Percentiles rank a stretch among this genome's conserved stretches.
Evolutionary conservation across 257 asterid genomes (phyloP).

Genomic region (Salvia splendens): DNA sequence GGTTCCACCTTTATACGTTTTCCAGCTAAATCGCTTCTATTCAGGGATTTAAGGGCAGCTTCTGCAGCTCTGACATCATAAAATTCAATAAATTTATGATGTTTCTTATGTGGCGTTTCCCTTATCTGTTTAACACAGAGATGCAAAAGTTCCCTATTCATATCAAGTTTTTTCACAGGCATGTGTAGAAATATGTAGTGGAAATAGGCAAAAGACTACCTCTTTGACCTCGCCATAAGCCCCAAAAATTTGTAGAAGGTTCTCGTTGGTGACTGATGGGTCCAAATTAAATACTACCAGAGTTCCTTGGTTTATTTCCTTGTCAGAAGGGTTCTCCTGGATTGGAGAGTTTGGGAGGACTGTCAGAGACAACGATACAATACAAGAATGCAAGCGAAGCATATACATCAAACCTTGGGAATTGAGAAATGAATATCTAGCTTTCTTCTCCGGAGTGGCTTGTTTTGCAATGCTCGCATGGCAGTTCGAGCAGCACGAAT

Average conservation of each 20-base stretch:
- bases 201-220: conserved; percentile 42
- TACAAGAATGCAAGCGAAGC: conserved; percentile 2
- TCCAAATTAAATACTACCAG: conserved; percentile 74
- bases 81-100: conserved; percentile 76
- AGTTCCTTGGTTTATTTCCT: conserved; percentile 80
- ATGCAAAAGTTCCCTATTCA: conserved; percentile 13
- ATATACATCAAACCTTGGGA: conserved; percentile 57
- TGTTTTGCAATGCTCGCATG: conserved; percentile 60
- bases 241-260: conserved; percentile 70
- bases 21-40: conserved; percentile 81
- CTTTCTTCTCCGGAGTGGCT: conserved; percentile 64
- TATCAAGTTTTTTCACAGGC: conserved; percentile 9
- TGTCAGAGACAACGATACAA: conserved; percentile 3
- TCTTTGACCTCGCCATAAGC: conserved; percentile 84
- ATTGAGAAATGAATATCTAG: conserved; percentile 81
- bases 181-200: background rate
- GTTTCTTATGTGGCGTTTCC: conserved; percentile 79
- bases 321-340: conserved; percentile 78
- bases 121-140: conserved; percentile 53
- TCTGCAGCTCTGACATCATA: conserved; percentile 89
- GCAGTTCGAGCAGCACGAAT: conserved; percentile 79
- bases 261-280: conserved; percentile 69
- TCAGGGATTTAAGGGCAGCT: conserved; percentile 76
- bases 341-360: background rate
- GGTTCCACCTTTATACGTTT: conserved; percentile 85